Percentiles rank a stretch among this genome's conserved stretches.
Conservation (phyloP, 768 basidiomycete species). For the Phaeolepiota aurea region DNA sequence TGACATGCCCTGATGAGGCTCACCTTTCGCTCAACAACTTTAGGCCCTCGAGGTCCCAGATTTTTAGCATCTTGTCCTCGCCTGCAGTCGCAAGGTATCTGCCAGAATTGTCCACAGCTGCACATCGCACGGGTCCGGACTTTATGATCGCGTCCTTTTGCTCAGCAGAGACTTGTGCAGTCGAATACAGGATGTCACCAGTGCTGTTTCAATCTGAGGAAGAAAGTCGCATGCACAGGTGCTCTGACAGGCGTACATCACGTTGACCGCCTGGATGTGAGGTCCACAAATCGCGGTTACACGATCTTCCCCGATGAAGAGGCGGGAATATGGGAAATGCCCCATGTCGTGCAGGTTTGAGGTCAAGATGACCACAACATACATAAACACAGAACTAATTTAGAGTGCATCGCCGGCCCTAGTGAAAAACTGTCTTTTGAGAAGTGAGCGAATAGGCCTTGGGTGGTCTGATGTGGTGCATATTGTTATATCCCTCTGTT, state of each 20-base stretch:
- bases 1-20: constrained; percentile 6
- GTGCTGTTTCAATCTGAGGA: constrained; percentile 37
- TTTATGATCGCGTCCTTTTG: constrained; percentile 26
- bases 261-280: neutral
- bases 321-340: neutral
- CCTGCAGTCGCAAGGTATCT: constrained; percentile 52
- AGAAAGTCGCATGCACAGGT: neutral
- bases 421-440: no score
- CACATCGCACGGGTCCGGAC: constrained; percentile 53
- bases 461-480: no score
- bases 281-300: neutral
- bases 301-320: neutral
- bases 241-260: neutral
- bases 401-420: no score
- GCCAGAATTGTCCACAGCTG: constrained; percentile 36
- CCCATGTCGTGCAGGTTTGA: no score
- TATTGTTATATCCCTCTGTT: no score
- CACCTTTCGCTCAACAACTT: constrained; percentile 58
- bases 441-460: no score
- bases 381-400: no score
- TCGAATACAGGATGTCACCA: constrained; percentile 41
- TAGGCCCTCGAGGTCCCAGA: constrained; percentile 60
- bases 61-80: constrained; percentile 76
- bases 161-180: constrained; percentile 20
- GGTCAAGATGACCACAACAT: no score